A percentile compares a stretch with the other conserved stretches of the same genome.
Evolutionary conservation across 306 rosid genomes (phyloP).

Genomic region (Trichosanthes truncata): DNA sequence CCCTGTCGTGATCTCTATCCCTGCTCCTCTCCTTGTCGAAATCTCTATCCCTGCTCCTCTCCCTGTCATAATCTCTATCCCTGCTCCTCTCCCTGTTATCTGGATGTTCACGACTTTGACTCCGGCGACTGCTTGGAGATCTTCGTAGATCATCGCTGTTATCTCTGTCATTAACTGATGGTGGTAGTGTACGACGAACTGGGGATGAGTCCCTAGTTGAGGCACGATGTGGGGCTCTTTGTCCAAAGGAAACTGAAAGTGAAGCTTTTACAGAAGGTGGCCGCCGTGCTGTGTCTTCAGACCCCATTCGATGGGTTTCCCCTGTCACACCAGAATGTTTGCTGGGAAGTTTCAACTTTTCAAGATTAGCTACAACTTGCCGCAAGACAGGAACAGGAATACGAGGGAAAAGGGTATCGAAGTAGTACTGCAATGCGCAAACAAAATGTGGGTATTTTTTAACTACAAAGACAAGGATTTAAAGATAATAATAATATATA

Average conservation of each 20-base stretch:
- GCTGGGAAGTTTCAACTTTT: slow-evolving; percentile 73
- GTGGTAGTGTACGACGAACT: slow-evolving; percentile 63
- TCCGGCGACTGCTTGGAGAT: slow-evolving; percentile 46
- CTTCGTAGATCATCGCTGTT: slow-evolving; percentile 36
- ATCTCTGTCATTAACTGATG: slow-evolving; percentile 45
- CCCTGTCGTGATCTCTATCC: slow-evolving; percentile 12
- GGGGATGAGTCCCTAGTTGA: slow-evolving; percentile 97
- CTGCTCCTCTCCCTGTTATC: slow-evolving; percentile 33
- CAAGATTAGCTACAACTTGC: slow-evolving; percentile 69
- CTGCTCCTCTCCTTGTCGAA: slow-evolving; percentile 6
- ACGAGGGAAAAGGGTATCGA: slow-evolving; percentile 95
- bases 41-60: slow-evolving; percentile 31
- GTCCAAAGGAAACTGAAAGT: slow-evolving; percentile 96
- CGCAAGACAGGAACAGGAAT: slow-evolving; percentile 96
- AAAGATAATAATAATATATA: neutral
- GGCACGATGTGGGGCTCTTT: slow-evolving; percentile 98
- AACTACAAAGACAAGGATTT: slow-evolving; percentile 5
- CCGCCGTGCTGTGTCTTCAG: slow-evolving; percentile 96
- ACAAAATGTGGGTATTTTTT: slow-evolving; percentile 19
- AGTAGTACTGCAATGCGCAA: slow-evolving; percentile 75
- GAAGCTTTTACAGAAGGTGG: slow-evolving; percentile 99
- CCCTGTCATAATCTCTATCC: slow-evolving; percentile 23
- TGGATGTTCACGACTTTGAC: slow-evolving; percentile 73
- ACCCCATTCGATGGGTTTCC: slow-evolving; percentile 76
- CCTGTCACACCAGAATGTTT: slow-evolving; percentile 78